Base-by-base conservation (phyloP, 129 eudicot genomes). In the Calendula officinalis region DNA sequence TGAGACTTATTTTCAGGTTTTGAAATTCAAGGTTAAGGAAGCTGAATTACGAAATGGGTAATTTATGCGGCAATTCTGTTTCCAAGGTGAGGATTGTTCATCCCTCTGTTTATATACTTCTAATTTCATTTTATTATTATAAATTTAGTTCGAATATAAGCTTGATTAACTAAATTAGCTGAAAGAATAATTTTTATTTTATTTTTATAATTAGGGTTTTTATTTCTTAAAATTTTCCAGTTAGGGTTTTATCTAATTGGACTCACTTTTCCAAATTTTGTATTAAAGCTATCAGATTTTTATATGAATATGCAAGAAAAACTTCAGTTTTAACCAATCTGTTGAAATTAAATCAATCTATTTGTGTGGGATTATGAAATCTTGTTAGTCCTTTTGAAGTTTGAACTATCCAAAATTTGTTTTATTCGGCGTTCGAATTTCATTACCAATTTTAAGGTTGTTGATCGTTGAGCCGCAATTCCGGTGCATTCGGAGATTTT, bases 11-110 rank as follows among this genome's bases (percentile, higher is more conserved):
- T 72, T 74, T 67, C 51, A 73, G 81, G 63, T 65, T 81, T 69
- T 77, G 81, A 71, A 44, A 75, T 22, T 22, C 30, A 22, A 22
- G 30, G 74, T 36, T 52, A 8, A 5, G 35, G 64, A 59, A 56
- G 75, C 68, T 67, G 72, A 51, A 61, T 64, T 77, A 51, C 60
- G 72, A 43, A 36, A 90, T 90, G 97, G 95, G 81, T 46, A 86
- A 66, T 66, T 69, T 90, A 33, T 90, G 80, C 77, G 77, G 83
- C 67, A 70, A 41, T 82, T 81, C 89, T 66, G 68, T 50, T 73
- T 75, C 84, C 62, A 83, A 82, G 85, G 94, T 86, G 75, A 76
- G 60, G 15, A 62, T 68, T 34, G 36, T 66, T 54, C 52, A 52
- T 49, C 60, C 65, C 48, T 62, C 33, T 71, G 49, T 60, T 0